phyloP scores from a whole-genome alignment of 371 early-diverging fungal genomes.

The Globomyces sp. region DNA sequence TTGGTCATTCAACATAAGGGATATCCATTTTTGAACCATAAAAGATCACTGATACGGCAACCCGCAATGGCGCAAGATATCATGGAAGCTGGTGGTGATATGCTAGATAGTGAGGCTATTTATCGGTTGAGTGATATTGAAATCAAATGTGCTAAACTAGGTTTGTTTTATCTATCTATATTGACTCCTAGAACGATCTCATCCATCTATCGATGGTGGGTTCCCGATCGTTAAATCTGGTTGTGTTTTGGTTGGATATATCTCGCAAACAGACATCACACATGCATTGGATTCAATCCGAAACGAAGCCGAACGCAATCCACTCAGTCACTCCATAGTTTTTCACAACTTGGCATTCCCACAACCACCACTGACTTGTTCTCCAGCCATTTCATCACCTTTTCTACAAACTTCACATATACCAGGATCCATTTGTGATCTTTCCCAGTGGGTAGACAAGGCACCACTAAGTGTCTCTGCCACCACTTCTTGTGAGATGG shows the following conservation, averaged over 20 bases:
- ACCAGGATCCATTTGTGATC: slow-evolving; percentile 36
- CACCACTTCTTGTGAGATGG: slow-evolving; percentile 80
- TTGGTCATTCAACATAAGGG: slow-evolving; percentile 72
- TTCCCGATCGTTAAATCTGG: slow-evolving; percentile 78
- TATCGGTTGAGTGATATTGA: slow-evolving; percentile 15
- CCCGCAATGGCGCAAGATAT: slow-evolving; percentile 10
- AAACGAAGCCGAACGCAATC: background rate
- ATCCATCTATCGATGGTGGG: slow-evolving; percentile 60
- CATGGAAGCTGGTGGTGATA: slow-evolving; percentile 14
- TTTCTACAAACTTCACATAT: slow-evolving; percentile 3
- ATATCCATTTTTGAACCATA: slow-evolving; percentile 71
- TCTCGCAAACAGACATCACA: slow-evolving; percentile 77
- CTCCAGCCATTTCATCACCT: background rate
- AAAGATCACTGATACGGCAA: background rate
- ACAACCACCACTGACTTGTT: slow-evolving; percentile 11
- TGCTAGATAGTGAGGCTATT: slow-evolving; percentile 11
- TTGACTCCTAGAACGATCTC: background rate
- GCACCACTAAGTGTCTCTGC: slow-evolving; percentile 76
- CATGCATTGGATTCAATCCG: slow-evolving; percentile 58
- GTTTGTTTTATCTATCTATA: background rate
- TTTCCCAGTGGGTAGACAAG: slow-evolving; percentile 76
- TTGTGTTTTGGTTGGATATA: slow-evolving; percentile 78
- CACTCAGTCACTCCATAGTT: slow-evolving; percentile 14
- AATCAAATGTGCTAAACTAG: background rate
- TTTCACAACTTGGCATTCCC: slow-evolving; percentile 18